phyloP scores from a whole-genome alignment of 2,329 filamentous ascomycete genomes.

The Tolypocladium tropicale region DNA sequence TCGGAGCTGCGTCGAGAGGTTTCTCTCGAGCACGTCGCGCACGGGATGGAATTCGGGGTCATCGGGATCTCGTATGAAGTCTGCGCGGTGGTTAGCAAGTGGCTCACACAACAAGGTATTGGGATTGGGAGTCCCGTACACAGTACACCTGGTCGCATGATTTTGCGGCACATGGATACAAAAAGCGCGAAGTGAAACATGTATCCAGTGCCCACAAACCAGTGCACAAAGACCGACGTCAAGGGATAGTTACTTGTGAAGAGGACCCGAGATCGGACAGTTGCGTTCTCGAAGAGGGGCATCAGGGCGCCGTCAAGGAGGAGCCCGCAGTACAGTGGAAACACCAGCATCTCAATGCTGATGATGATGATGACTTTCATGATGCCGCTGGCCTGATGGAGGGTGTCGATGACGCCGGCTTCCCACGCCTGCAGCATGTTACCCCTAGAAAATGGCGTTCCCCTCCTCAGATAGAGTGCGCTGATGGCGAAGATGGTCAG shows the following conservation, averaged over 20 bases:
- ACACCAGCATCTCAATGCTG: constrained; percentile 96
- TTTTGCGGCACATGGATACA: constrained; percentile 97
- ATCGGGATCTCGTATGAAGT: constrained; percentile 96
- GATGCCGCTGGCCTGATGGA: constrained; percentile 91
- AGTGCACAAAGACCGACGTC: constrained; percentile 92
- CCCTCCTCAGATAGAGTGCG: constrained; percentile 68
- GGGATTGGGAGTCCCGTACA: constrained; percentile 44
- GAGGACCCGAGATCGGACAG: constrained; percentile 62
- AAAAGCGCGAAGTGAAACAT: constrained; percentile 99
- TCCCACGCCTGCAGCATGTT: constrained; percentile 55
- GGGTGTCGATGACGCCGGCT: constrained; percentile 65
- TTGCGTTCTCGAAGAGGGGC: constrained; percentile 77
- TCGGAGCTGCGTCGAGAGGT: constrained; percentile 80
- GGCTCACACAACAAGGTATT: neutral
- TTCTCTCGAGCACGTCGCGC: constrained; percentile 88
- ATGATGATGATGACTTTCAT: constrained; percentile 98
- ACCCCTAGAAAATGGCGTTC: constrained; percentile 53
- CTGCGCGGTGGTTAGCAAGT: constrained; percentile 26
- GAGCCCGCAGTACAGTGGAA: constrained; percentile 89
- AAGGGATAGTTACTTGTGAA: constrained; percentile 74
- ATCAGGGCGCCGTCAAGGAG: constrained; percentile 81
- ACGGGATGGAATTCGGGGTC: constrained; percentile 98
- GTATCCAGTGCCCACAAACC: constrained; percentile 97
- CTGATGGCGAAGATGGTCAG: constrained; percentile 63
- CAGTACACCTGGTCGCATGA: constrained; percentile 87